Conservation (phyloP, 345 rosid species). For the Syzygium aqueum region DNA sequence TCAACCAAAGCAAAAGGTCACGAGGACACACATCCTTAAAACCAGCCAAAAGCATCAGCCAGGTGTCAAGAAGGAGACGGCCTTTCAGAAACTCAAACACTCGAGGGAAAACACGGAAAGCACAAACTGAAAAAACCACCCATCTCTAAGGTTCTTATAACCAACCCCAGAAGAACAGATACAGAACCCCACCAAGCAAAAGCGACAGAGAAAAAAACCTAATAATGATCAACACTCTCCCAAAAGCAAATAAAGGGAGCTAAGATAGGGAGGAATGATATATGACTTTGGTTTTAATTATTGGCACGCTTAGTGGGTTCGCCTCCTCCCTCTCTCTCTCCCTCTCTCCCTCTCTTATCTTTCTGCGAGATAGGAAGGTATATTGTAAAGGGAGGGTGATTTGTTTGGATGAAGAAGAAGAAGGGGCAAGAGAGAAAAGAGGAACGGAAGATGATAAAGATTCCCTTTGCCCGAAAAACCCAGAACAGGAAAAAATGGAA, state of each 20-base stretch:
- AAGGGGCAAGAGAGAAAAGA: conserved; percentile 1
- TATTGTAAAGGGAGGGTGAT: conserved; percentile 3
- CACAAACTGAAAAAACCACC: conserved; percentile 1
- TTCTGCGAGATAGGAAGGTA: not conserved
- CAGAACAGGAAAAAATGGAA: not conserved
- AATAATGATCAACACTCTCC: conserved; percentile 4
- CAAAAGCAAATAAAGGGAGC: not conserved
- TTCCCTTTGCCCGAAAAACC: not conserved
- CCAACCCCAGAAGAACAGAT: conserved; percentile 9
- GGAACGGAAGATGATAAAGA: conserved; percentile 6
- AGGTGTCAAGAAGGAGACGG: not conserved
- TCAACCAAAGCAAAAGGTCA: conserved; percentile 23
- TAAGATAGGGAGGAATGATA: not conserved
- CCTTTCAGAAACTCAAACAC: not conserved
- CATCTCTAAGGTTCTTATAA: conserved; percentile 3
- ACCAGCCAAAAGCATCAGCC: not conserved
- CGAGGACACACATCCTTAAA: conserved; percentile 21
- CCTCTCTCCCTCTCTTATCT: not conserved
- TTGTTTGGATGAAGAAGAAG: not conserved
- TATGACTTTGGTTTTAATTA: conserved; percentile 4
- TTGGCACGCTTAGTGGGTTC: conserved; percentile 27
- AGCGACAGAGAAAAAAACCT: not conserved
- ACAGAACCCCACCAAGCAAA: conserved; percentile 1
- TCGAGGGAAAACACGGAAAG: not conserved
- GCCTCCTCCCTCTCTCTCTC: not conserved